Evolutionary conservation across 2,329 filamentous ascomycete genomes (phyloP), one percentile per base, ranked within the genome.

Genomic region (Xylariaceae sp.): DNA sequence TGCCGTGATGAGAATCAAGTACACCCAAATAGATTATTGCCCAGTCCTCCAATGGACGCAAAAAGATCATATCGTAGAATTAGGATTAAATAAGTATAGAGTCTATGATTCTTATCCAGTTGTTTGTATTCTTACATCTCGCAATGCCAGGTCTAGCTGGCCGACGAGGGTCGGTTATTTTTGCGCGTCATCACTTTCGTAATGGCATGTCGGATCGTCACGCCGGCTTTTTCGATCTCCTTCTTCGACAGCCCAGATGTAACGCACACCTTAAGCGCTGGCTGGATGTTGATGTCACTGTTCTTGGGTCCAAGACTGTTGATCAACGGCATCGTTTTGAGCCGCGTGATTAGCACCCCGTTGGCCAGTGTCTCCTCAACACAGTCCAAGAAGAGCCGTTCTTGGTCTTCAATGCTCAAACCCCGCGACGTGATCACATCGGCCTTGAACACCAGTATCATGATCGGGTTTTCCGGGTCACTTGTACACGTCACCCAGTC

Each of bases 321-420:
- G 39, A 77, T 73, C 49, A 86, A 76, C 1, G 89, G 86, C 63
- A 86, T 81, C 27, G 79, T 82, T 73, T 94, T 97, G 35, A 95
- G 74, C 40, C 90, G 80, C 1, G 89, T 93, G 60, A 98, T 86
- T 47, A 98, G 75, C 37, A 98, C 88, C 19, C 88, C 87, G 58
- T 97, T 97, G 48, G 83, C 78, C 44, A 97, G 79, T 45, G 94
- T 91, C 85, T 98, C 93, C 49, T 98, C 94, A n/a, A 95, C 89
- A 54, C 88, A 85, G 58, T 98, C 93, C 60, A 94, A 84, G 47
- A 98, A 69, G 16, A 97, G 67, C 47, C 82, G 79, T 60, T 95
- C 89, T 68, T 97, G 89, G 52, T 96, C 92, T 25, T 84, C 78
- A 8, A 79, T 65, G 12, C 73, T 80, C 45, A 95, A 69, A 36